Base-by-base conservation (phyloP, 2,329 filamentous ascomycete species). In the Shiraia bambusicola region DNA sequence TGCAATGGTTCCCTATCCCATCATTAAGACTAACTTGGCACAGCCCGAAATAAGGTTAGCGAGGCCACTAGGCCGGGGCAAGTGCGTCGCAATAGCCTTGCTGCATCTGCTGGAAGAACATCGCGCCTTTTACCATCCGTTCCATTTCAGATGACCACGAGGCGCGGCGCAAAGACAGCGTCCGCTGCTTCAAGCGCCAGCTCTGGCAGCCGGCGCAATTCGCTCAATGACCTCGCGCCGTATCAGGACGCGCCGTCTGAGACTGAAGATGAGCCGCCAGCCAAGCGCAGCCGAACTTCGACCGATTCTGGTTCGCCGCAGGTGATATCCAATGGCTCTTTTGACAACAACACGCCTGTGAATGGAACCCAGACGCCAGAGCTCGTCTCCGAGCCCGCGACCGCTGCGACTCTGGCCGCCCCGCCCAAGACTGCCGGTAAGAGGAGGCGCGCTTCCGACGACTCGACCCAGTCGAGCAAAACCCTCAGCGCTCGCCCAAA, bases 61-160 rank as follows among this genome's bases (percentile, higher is more conserved):
- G 52, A 57, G 45, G 44, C 53, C 59, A 69, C 54, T 64, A 69
- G 66, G 63, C 66, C 61, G 69, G 61, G 51, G 49, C 55, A 51
- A 35, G 38, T 35, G 26, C 38, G 38, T 42, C 39, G 39, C 39
- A 42, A 42, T 31, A 42, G 39, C 39, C 33, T 36, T 42, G 39
- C 27, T 32, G 28, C 36, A 38, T 31, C 36, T 38, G 31, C 36
- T 54, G 47, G 42, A 67, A 57, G 53, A 53, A 55, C 61, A 48
- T 66, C 66, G 51, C 63, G 70, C 53, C 71, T 74, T 49, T 69
- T 71, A 60, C 72, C 72, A 50, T 72, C 72, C 45, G 66, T 70
- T 61, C 71, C 72, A 38, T 63, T 74, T 56, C 72, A 74, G 60
- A 76, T 76, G 73, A 75, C 69, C 42, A 76, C 72, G 36, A 68